phyloP scores from a whole-genome alignment of 352 stramenopile genomes.

The Phytophthora aleatoria region DNA sequence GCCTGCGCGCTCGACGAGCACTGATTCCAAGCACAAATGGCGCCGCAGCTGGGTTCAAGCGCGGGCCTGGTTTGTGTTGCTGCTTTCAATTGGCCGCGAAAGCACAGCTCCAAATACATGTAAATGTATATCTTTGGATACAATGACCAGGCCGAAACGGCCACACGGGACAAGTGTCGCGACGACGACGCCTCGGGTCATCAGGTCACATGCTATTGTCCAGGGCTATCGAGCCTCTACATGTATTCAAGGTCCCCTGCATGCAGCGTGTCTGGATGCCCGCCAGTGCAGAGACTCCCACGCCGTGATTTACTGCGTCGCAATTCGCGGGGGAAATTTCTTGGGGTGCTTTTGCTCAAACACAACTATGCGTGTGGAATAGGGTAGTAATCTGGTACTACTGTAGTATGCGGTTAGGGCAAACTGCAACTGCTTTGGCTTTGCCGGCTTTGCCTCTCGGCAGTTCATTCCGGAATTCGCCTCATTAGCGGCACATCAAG shows the following conservation, averaged over 20 bases:
- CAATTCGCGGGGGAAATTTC: conserved; percentile 27
- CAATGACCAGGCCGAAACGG: conserved; percentile 1
- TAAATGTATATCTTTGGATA: conserved; percentile 3
- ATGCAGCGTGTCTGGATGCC: conserved; percentile 7
- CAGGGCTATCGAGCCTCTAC: neutral
- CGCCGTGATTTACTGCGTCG: conserved; percentile 11
- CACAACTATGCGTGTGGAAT: conserved; percentile 4
- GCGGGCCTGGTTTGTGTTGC: conserved; percentile 13
- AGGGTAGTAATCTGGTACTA: conserved; percentile 9
- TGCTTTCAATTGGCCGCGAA: neutral
- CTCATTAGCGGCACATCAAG: conserved; percentile 21
- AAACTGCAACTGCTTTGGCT: conserved; percentile 5
- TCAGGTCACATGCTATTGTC: too few relatives aligned
- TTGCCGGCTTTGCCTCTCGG: neutral
- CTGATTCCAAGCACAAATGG: neutral
- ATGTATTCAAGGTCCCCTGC: conserved; percentile 2
- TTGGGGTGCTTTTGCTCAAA: conserved; percentile 30
- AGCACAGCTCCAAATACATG: neutral
- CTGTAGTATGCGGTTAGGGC: conserved; percentile 11
- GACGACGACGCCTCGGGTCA: neutral
- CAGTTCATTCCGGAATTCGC: conserved; percentile 43
- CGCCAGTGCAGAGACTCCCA: conserved; percentile 6
- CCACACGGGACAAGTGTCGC: neutral
- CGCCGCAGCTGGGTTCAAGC: conserved; percentile 8
- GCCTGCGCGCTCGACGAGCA: neutral